A percentile compares a stretch with the other conserved stretches of the same genome.
Evolutionary conservation across 176 grass and related monocot species (phyloP).

Genomic region (Elymus sibiricus): DNA sequence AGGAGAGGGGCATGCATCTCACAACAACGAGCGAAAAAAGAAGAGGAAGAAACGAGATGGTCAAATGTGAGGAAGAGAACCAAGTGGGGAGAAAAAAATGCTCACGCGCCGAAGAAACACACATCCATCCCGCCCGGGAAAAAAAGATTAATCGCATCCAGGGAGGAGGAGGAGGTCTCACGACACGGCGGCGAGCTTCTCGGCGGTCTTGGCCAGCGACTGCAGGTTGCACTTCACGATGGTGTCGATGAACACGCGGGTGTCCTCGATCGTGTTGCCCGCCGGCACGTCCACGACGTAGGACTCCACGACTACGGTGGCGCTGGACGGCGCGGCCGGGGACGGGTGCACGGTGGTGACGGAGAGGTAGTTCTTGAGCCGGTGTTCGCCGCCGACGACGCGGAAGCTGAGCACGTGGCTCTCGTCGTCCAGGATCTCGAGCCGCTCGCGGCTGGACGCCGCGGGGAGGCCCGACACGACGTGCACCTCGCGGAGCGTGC

Average conservation of each 20-base stretch:
- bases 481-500: constrained; percentile 83
- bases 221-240: constrained; percentile 99
- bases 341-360: constrained; percentile 79
- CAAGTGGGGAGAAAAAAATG: background rate
- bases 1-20: constrained; percentile 28
- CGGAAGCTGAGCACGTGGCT: constrained; percentile 89
- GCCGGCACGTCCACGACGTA: constrained; percentile 93
- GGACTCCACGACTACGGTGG: constrained; percentile 90
- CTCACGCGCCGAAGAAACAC: constrained; percentile 42
- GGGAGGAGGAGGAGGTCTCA: constrained; percentile 14
- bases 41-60: background rate
- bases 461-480: constrained; percentile 91
- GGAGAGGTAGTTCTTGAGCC: constrained; percentile 80
- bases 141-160: constrained; percentile 12
- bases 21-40: constrained; percentile 29
- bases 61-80: constrained; percentile 44
- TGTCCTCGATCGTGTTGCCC: constrained; percentile 92
- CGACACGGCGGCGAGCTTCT: constrained; percentile 44
- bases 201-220: constrained; percentile 79
- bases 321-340: constrained; percentile 35
- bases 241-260: constrained; percentile 86
- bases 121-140: constrained; percentile 28
- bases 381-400: constrained; percentile 90
- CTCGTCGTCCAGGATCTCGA: constrained; percentile 97
- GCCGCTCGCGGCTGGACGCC: constrained; percentile 68